Evolutionary conservation across 805 yeast genomes (phyloP).

Genomic region (Schwanniomyces yamadae): DNA sequence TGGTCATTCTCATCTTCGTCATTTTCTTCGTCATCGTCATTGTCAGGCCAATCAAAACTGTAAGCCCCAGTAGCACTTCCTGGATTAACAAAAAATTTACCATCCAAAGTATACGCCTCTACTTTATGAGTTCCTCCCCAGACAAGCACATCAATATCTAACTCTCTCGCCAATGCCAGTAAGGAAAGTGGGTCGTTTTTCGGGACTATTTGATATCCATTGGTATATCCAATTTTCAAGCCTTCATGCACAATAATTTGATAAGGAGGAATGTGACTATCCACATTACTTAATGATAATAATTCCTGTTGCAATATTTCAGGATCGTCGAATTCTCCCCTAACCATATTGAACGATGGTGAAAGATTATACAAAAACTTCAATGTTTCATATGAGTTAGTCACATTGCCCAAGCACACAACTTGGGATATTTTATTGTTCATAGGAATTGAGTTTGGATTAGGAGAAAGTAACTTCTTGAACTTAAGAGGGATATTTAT

Average conservation of each 20-base stretch:
- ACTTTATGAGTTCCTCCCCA: conserved; percentile 94
- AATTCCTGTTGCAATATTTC: conserved; percentile 34
- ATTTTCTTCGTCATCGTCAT: conserved; percentile 45
- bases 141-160: conserved; percentile 86
- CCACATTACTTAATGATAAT: conserved; percentile 15
- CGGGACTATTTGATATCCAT: conserved; percentile 84
- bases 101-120: conserved; percentile 90
- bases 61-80: conserved; percentile 96
- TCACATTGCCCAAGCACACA: conserved; percentile 79
- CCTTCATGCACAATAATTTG: conserved; percentile 66
- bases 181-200: conserved; percentile 83
- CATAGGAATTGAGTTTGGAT: conserved; percentile 32
- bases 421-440: conserved; percentile 78
- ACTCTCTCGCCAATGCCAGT: conserved; percentile 77
- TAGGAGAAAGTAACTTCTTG: conserved; percentile 74
- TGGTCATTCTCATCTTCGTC: conserved; percentile 23
- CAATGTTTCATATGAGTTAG: conserved; percentile 61
- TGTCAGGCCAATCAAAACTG: conserved; percentile 59
- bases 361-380: conserved; percentile 67
- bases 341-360: conserved; percentile 69
- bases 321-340: conserved; percentile 76
- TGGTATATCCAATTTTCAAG: conserved; percentile 78
- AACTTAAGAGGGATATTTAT: conserved; percentile 62
- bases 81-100: conserved; percentile 92
- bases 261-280: conserved; percentile 52